Evolutionary conservation across 2,329 filamentous ascomycete genomes (phyloP).

Genomic region (Colletotrichum plurivorum): DNA sequence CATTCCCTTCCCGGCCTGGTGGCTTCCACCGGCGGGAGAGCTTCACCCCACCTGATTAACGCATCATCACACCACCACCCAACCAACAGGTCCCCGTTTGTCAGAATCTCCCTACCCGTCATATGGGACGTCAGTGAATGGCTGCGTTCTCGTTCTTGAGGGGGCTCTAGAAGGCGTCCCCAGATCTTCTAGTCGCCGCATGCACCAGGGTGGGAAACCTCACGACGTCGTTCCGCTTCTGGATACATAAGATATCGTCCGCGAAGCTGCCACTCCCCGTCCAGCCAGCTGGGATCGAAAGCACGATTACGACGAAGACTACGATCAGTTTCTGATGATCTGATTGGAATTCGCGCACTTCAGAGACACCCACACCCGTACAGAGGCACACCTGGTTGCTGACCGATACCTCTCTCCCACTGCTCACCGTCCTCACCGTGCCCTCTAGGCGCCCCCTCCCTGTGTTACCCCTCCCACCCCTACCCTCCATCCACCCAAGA

Average conservation of each 20-base stretch:
- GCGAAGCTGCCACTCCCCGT: not conserved
- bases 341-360: not conserved
- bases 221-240: conserved; percentile 5
- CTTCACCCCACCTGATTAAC: conserved; percentile 40
- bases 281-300: too few relatives aligned
- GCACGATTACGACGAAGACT: not conserved
- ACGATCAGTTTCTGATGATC: not conserved
- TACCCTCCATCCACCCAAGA: conserved; percentile 12
- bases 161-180: conserved; percentile 32
- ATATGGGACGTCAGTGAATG: conserved; percentile 38
- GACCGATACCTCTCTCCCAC: not conserved
- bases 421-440: conserved; percentile 2
- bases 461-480: not conserved
- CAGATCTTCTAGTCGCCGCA: conserved; percentile 28
- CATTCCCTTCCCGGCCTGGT: conserved; percentile 13
- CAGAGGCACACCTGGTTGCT: not conserved
- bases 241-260: conserved; percentile 30
- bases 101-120: conserved; percentile 38
- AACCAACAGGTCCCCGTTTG: conserved; percentile 41
- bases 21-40: conserved; percentile 25
- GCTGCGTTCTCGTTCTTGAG: conserved; percentile 18
- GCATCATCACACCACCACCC: conserved; percentile 40
- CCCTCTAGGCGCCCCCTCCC: not conserved
- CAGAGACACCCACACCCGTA: not conserved
- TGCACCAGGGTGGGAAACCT: conserved; percentile 6